A percentile compares a stretch with the other conserved stretches of the same genome.
These are phyloP conservation scores for Triangularia verruculosa DNA, from an alignment of 2,329 filamentous ascomycete species.

Conservation along the genomic window DNA sequence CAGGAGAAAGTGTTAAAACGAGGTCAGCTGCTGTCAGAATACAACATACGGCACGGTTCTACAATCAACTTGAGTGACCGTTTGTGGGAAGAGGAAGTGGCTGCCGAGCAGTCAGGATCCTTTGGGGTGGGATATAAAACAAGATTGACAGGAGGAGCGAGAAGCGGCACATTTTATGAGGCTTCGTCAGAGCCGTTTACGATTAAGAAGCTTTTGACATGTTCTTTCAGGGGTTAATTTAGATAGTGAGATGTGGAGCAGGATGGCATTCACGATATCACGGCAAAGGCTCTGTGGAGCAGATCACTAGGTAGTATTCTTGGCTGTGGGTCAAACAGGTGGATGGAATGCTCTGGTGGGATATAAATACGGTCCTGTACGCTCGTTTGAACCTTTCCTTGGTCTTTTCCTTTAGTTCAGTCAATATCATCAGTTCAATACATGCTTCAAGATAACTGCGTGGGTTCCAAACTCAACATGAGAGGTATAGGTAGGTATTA, in stretches of 20 bases:
- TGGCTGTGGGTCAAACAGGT: too few relatives aligned
- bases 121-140: background rate
- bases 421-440: too few relatives aligned
- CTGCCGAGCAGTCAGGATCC: background rate
- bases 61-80: background rate
- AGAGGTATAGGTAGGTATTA: too few relatives aligned
- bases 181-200: background rate
- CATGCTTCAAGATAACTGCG: too few relatives aligned
- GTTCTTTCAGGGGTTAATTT: background rate
- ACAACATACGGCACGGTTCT: background rate
- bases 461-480: too few relatives aligned
- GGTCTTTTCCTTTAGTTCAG: too few relatives aligned
- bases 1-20: too few relatives aligned
- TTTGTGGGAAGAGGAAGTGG: background rate
- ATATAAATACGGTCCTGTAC: too few relatives aligned
- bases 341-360: too few relatives aligned
- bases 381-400: too few relatives aligned
- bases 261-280: background rate
- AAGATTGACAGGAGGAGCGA: background rate
- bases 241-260: background rate
- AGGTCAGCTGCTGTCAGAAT: background rate
- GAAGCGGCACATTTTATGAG: background rate
- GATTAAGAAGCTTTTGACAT: background rate
- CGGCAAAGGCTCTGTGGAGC: too few relatives aligned
- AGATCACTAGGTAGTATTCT: too few relatives aligned